Base-by-base conservation (phyloP, 148 eudicot species). In the Talinum fruticosum region DNA sequence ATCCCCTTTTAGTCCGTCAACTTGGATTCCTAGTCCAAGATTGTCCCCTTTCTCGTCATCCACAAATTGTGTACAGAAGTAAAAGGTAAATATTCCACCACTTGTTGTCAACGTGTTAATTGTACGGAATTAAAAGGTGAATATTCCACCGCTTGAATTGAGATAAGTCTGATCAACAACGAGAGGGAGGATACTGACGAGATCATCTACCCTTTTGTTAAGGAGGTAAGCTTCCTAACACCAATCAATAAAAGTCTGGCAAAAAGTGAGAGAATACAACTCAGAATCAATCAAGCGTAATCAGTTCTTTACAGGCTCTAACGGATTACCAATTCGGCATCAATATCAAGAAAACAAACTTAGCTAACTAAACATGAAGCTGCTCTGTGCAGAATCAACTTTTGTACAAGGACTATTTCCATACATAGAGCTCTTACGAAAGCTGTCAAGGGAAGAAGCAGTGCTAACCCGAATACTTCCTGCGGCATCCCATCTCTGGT, bases 301-400 rank as follows among this genome's bases (percentile, higher is more conserved):
- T 73, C 44, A 34, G n/a, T 15, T 62, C 28, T 33, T 4, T 29
- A 54, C 66, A 54, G 57, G 23, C 51, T 19, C 62, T 13, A 32
- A 19, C 23, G 69, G 32, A 45, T 29, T 19, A n/a, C 41, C 33
- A 30, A 44, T 2, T 29, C 23, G 23, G 19, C 10, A 66, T 1
- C 41, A 37, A n/a, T 19, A 38, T 68, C 51, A 18, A 32, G 66
- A 54, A 69, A 69, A 38, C 38, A 78, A 69, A 37, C 75, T 69
- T 51, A 28, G 51, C 18, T 38, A 2, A 77, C 71, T 38, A 67
- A 47, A 57, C 30, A 41, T 37, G 53, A 51, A 68, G 24, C 35
- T 34, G 57, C 72, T 67, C 19, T 30, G 49, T 33, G 67, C 44
- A 66, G 59, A 51, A 67, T 67, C 71, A 44, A 67, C 66, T 5